phyloP scores from a whole-genome alignment of 148 eudicot genomes.

The Camellia lanceoleosa region DNA sequence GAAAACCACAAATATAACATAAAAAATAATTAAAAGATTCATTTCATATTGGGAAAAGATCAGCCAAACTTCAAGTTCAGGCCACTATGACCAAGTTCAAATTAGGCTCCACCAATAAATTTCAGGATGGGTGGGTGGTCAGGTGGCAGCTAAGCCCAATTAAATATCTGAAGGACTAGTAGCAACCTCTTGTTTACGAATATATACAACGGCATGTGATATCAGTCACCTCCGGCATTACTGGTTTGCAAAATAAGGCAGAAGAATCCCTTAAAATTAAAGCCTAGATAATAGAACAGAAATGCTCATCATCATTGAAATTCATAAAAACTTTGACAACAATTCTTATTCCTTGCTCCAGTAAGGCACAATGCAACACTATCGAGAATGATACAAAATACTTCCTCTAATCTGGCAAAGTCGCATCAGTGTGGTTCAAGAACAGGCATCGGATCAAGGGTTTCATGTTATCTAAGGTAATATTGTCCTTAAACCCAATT shows the following conservation, averaged over 20 bases:
- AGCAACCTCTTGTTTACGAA: too few relatives aligned
- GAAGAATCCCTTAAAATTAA: background rate
- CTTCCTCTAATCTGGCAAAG: background rate
- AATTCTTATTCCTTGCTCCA: background rate
- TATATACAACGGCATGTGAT: too few relatives aligned
- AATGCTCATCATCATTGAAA: background rate
- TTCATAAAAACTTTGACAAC: background rate
- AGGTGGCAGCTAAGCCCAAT: background rate
- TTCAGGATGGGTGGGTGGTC: background rate
- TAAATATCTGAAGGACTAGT: too few relatives aligned
- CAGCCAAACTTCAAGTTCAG: background rate
- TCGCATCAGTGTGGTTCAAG: background rate
- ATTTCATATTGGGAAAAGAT: too few relatives aligned
- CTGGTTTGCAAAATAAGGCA: background rate
- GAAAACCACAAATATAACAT: background rate
- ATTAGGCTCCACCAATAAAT: background rate
- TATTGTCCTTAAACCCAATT: conserved; percentile 4
- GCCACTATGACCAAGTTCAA: background rate
- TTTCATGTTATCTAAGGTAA: background rate
- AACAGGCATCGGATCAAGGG: background rate
- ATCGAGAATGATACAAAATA: background rate
- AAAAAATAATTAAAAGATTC: background rate
- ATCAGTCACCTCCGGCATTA: too few relatives aligned
- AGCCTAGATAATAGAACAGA: background rate
- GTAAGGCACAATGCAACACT: background rate